A percentile compares a stretch with the other conserved stretches of the same genome.
These are phyloP conservation scores for Zymoseptoria ardabiliae DNA, from an alignment of 2,329 filamentous ascomycete species.

Conservation along the genomic window DNA sequence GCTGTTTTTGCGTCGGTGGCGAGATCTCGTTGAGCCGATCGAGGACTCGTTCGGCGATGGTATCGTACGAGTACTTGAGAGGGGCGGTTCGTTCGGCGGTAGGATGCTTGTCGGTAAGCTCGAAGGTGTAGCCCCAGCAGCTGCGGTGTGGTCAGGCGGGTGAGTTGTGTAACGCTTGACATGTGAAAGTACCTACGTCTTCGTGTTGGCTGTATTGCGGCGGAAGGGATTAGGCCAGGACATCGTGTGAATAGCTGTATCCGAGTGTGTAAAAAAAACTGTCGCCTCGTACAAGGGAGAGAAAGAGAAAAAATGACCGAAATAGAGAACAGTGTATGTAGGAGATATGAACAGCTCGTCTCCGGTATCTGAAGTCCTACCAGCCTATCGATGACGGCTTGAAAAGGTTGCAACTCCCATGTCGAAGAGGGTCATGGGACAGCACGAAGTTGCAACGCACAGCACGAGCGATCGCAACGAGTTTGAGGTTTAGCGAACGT, in stretches of 20 bases:
- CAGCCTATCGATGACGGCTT: slow-evolving; percentile 1
- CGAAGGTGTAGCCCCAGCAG: slow-evolving; percentile 61
- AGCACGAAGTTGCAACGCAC: not conserved
- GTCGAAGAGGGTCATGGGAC: not conserved
- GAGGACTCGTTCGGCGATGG: slow-evolving; percentile 58
- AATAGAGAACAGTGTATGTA: not conserved
- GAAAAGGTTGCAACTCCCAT: not conserved
- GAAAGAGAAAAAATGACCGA: not conserved
- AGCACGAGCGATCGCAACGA: not conserved
- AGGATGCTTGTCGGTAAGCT: slow-evolving; percentile 59
- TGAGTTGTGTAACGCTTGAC: slow-evolving; percentile 10
- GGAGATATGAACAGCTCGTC: not conserved
- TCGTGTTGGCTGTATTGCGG: slow-evolving; percentile 37
- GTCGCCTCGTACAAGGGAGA: not conserved
- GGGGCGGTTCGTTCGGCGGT: slow-evolving; percentile 52
- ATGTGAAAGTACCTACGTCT: slow-evolving; percentile 29
- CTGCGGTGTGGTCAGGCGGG: slow-evolving; percentile 24
- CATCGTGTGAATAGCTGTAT: slow-evolving; percentile 25
- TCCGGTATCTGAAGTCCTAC: not conserved
- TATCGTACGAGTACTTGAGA: slow-evolving; percentile 61
- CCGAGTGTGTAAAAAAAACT: not conserved
- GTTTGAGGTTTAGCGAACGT: not conserved
- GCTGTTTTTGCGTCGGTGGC: slow-evolving; percentile 35
- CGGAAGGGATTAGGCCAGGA: slow-evolving; percentile 38
- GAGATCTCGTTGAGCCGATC: slow-evolving; percentile 57